Base-by-base conservation (phyloP, 768 basidiomycete genomes). In the Termitomyces sp. region DNA sequence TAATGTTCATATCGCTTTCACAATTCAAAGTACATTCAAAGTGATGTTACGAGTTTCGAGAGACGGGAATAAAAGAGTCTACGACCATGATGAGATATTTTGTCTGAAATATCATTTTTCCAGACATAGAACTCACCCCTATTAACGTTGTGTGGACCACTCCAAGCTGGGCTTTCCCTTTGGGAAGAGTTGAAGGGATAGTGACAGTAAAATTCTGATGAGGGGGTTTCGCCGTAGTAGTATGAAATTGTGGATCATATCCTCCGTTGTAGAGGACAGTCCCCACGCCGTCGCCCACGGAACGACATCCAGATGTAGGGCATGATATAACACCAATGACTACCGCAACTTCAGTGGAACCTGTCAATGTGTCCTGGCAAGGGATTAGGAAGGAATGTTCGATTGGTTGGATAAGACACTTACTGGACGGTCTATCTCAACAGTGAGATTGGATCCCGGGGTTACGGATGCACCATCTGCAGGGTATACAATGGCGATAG, bases 201-300 rank as follows among this genome's bases (percentile, higher is more conserved):
- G 66, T 65, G 6, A 82, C 70, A 3, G 75, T 73, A 59, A 79
- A 77, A 60, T 79, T 79, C 54, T 81, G 67, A 65, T 78, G 73
- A 11, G 79, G 78, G n/a, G 71, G 51, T 42, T 41, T 53, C 7
- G 31, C 2, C 3, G 51, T 29, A 7, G 29, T 29, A 7, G 29
- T 3, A 29, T 29, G 29, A 29, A 29, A 3, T 29, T 29, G 4
- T 7, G 29, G 29, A 29, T 29, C 7, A 29, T 29, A 29, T 29
- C 29, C 29, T 29, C 29, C 29, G 29, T 29, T 29, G 7, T 29
- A 29, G 29, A 29, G 29, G 29, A 29, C 7, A 3, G 7, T 29
- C 4, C 29, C 29, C 29, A 29, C 29, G 29, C 29, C 29, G 29
- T 29, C 29, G 29, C 4, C 29, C 29, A 29, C 29, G 29, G 29